Evolutionary conservation across 1,139 yeast species (phyloP).

Genomic region (Trichomonascaceae sp.): DNA sequence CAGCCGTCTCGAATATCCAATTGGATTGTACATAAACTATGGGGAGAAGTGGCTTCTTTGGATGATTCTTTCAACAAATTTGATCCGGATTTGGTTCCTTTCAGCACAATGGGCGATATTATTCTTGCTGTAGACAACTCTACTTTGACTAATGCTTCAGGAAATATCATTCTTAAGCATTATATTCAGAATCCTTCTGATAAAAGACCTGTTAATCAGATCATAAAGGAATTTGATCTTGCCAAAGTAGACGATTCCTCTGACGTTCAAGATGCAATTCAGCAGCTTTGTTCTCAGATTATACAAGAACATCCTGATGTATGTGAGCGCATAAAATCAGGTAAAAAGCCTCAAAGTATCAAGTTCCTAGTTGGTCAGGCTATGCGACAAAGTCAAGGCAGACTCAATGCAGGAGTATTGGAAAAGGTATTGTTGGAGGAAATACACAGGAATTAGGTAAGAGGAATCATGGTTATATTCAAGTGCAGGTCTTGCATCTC

Average conservation of each 20-base stretch:
- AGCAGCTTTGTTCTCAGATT: constrained; percentile 48
- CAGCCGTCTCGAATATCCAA: constrained; percentile 46
- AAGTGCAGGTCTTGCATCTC: not conserved
- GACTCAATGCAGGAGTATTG: constrained; percentile 24
- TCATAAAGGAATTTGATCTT: constrained; percentile 56
- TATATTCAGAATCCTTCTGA: constrained; percentile 40
- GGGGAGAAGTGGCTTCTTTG: constrained; percentile 48
- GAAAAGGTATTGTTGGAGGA: constrained; percentile 11
- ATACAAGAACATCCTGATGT: constrained; percentile 49
- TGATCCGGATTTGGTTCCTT: constrained; percentile 34
- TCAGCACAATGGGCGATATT: constrained; percentile 39
- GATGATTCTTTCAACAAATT: constrained; percentile 43
- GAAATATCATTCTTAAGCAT: constrained; percentile 55
- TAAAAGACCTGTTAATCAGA: constrained; percentile 31
- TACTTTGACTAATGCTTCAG: constrained; percentile 51
- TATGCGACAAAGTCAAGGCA: constrained; percentile 70
- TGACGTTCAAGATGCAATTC: constrained; percentile 42
- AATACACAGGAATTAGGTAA: not conserved
- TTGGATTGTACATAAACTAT: constrained; percentile 78
- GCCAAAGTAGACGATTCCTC: constrained; percentile 31
- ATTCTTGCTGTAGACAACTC: constrained; percentile 37
- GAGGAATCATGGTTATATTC: not conserved
- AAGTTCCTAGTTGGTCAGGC: constrained; percentile 80
- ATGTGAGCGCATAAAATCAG: constrained; percentile 49
- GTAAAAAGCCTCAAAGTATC: constrained; percentile 56